Base-by-base conservation (phyloP, 371 early-diverging fungal genomes). In the Circinella umbellata region DNA sequence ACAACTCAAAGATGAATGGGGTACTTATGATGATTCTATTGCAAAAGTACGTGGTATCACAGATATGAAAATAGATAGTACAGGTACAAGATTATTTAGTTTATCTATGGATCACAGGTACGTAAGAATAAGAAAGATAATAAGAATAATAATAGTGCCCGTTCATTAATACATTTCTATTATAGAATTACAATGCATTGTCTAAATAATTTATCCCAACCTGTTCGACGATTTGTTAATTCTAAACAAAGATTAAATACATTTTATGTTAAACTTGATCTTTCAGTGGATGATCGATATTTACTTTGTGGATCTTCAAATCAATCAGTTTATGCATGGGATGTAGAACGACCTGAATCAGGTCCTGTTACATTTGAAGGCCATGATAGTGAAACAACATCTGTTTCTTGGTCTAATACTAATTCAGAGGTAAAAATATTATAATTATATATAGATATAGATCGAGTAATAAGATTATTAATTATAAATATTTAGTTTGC, bases 51-150 rank as follows among this genome's bases (percentile, higher is more conserved):
- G 73, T 10, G 85, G 85, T 1, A 73, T 85, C 14, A 65, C 77
- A 0, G 78, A 80, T 57, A 27, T 85, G 64, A 80, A 78, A 54
- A 35, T 82, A 8, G 82, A 82, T 39, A 61, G 63, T 7, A 61
- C 77, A 9, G 85, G 83, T 4, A 73, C 78, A 17, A 62, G 85
- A 0, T 60, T 85, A 4, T 85, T 80, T 63, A 76, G 81, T 54
- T 37, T 76, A 1, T 79, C 77, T 46, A 71, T 75, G 72, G 82
- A 85, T 38, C 73, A 78, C 48, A 71, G 61, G 74, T 74, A n/a
- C n/a, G n/a, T n/a, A n/a, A n/a, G n/a, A n/a, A n/a, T n/a, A n/a
- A n/a, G n/a, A n/a, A n/a, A n/a, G n/a, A n/a, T n/a, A n/a, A n/a
- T n/a, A n/a, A n/a, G n/a, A n/a, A n/a, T n/a, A n/a, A n/a, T n/a